phyloP scores from a whole-genome alignment of 2,329 filamentous ascomycete species.

The Aotearoamyces nothofagi region DNA sequence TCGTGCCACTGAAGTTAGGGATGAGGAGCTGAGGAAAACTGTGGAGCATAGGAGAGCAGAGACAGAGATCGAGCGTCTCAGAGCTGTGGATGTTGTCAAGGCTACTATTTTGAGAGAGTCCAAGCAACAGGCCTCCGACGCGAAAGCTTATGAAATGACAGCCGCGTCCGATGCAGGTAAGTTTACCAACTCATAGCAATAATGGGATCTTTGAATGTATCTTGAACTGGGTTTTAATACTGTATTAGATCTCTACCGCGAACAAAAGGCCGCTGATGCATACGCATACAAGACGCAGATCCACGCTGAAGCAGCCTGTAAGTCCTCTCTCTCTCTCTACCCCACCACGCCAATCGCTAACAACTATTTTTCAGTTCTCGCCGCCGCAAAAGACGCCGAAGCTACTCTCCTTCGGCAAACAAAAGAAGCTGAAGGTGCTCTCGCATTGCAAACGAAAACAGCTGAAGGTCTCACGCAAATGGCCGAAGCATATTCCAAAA shows the following conservation, averaged over 20 bases:
- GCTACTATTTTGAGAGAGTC: conserved; percentile 55
- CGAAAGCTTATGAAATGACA: conserved; percentile 46
- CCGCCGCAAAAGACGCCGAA: conserved; percentile 15
- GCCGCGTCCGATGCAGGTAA: conserved; percentile 36
- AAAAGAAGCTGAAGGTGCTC: conserved; percentile 41
- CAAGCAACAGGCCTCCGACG: conserved; percentile 53
- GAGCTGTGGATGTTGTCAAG: conserved; percentile 65
- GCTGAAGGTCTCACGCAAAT: conserved; percentile 65
- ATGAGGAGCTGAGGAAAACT: conserved; percentile 66
- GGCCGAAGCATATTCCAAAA: conserved; percentile 63
- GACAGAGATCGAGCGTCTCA: conserved; percentile 67
- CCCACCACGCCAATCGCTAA: not conserved
- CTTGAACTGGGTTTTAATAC: too few relatives aligned
- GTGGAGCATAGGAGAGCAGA: conserved; percentile 65
- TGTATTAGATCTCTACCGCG: conserved; percentile 22
- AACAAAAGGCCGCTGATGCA: conserved; percentile 37
- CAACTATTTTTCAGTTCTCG: not conserved
- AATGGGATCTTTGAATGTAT: too few relatives aligned
- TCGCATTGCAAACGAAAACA: conserved; percentile 50
- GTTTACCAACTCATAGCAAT: too few relatives aligned
- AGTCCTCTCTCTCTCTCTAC: not conserved
- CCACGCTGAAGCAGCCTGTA: conserved; percentile 18
- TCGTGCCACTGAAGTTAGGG: conserved; percentile 57
- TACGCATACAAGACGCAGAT: conserved; percentile 29
- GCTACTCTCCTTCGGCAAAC: conserved; percentile 21